Conservation (phyloP, 768 basidiomycete species). For the Phylloporus sp. region DNA sequence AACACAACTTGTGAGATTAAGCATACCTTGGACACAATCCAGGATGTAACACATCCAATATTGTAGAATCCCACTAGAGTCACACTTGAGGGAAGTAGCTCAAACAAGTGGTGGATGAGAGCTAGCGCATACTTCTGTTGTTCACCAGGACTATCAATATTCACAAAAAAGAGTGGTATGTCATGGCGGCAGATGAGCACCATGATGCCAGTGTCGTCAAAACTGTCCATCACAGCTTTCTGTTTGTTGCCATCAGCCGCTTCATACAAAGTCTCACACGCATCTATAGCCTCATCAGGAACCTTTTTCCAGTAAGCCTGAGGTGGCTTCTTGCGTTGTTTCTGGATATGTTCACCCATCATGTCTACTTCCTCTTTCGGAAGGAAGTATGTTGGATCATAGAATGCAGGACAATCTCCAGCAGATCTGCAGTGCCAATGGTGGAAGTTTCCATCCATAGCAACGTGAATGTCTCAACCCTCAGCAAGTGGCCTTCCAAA, state of each 20-base stretch:
- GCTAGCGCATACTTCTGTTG: neutral
- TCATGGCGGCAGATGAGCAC: neutral
- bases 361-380: neutral
- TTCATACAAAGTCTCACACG: neutral
- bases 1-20: too few species aligned
- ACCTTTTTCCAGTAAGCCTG: neutral
- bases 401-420: neutral
- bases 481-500: too few species aligned
- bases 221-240: neutral
- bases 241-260: neutral
- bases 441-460: neutral
- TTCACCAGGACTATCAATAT: neutral
- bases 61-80: neutral
- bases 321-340: too few species aligned
- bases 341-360: too few species aligned
- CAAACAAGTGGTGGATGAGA: neutral
- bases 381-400: neutral
- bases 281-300: neutral
- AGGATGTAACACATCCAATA: neutral
- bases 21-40: too few species aligned
- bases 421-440: neutral
- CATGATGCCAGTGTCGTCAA: neutral
- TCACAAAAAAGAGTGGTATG: neutral
- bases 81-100: neutral
- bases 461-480: too few species aligned